Evolutionary conservation across 2,329 filamentous ascomycete species (phyloP), one percentile per base, ranked within the genome.

Genomic region (Pseudogymnoascus sp.): DNA sequence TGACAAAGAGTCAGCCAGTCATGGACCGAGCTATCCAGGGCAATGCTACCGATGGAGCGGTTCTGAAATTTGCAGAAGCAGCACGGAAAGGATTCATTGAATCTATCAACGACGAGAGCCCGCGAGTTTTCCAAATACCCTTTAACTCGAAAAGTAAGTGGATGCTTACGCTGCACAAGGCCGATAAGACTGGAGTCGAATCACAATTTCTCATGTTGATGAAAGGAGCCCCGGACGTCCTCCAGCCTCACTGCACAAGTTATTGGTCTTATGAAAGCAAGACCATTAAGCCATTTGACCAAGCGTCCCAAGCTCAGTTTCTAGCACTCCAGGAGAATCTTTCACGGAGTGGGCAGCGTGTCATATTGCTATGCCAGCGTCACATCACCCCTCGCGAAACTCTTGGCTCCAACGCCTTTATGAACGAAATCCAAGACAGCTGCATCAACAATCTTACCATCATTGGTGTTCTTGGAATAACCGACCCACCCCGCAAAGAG

Each of bases 401-500:
- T 2, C 68, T 72, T 4, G 73, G 74, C 4, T 77, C 79, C 25
- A 81, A 81, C 49, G 77, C 75, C 1, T 82, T 83, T 64, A 79
- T 75, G 53, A 79, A 83, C 16, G 80, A 82, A 63, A 74, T 81
- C 3, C 70, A 77, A 5, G 72, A 73, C 12, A 23, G 42, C 11
- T 71, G 77, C 4, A 73, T 78, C 0, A 68, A 75, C 2, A 75
- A 78, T 61, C 72, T 84, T 25, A 81, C 77, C 0, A 73, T 83
- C 2, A 74, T 83, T 42, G 81, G 81, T 1, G 78, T 84, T 14
- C 77, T 84, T 14, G 82, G 81, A 4, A 80, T 81, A 61, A 46
- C 21, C 11, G 83, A 86, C 67, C 83, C 84, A 28, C 82, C 82
- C 5, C 77, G 83, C 63, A 76, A 80, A 42, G 84, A 86, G 67